Percentiles rank a stretch among this genome's conserved stretches.
Conservation (phyloP, 2,329 filamentous ascomycete genomes). For the Myriosclerotinia scirpicola region DNA sequence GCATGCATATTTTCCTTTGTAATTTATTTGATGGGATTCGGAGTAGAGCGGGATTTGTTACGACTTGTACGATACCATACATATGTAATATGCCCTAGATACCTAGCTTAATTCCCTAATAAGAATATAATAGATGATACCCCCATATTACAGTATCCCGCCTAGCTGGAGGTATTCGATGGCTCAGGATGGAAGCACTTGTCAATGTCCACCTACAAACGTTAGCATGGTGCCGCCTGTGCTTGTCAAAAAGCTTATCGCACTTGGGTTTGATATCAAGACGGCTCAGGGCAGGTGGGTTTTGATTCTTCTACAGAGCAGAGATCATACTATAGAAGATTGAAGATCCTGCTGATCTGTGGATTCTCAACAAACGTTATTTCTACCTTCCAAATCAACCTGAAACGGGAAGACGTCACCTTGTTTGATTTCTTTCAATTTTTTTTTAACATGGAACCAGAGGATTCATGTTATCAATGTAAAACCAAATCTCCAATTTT, state of each 20-base stretch:
- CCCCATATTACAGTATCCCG: background rate
- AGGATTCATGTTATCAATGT: no score
- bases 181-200: no score
- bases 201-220: no score
- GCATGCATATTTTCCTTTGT: constrained; percentile 19
- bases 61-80: constrained; percentile 24
- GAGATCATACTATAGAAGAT: no score
- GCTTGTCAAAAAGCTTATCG: background rate
- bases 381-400: background rate
- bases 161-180: no score
- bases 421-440: no score
- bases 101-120: constrained; percentile 22
- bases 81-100: constrained; percentile 22
- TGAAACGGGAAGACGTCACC: no score
- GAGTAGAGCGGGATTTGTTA: constrained; percentile 7
- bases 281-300: background rate
- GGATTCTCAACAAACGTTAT: background rate
- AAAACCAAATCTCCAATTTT: no score
- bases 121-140: constrained; percentile 22
- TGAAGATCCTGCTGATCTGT: constrained; percentile 3
- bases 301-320: background rate
- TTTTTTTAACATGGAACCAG: no score
- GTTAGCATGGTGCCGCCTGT: background rate
- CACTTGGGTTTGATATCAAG: no score
- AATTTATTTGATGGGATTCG: background rate